Evolutionary conservation across 2,329 filamentous ascomycete species (phyloP).

Genomic region (Oidium heveae): DNA sequence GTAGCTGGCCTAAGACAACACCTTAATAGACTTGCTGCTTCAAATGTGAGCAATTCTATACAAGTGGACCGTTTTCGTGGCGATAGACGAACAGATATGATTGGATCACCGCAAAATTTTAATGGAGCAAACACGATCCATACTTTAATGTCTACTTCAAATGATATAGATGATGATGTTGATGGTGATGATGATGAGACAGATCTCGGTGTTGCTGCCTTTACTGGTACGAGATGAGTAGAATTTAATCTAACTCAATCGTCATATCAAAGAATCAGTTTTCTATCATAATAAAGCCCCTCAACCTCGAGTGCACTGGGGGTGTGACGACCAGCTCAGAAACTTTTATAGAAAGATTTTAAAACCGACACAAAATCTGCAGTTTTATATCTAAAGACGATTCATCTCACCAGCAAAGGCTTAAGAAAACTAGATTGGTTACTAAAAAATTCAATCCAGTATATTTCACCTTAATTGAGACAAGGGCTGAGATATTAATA

Average conservation of each 20-base stretch:
- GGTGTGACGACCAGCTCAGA: background rate
- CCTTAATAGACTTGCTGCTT: conserved; percentile 34
- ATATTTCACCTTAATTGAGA: background rate
- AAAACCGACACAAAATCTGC: background rate
- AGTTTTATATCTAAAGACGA: background rate
- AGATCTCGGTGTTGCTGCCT: conserved; percentile 4
- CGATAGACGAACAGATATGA: conserved; percentile 25
- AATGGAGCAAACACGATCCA: background rate
- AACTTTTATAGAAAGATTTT: background rate
- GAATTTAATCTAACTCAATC: background rate
- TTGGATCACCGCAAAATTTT: conserved; percentile 10
- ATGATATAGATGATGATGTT: conserved; percentile 6
- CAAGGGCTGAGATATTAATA: background rate
- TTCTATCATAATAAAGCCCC: no score
- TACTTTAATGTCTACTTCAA: background rate
- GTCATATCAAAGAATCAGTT: no score
- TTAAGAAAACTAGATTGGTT: no score
- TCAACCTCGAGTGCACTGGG: background rate
- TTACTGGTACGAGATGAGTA: background rate
- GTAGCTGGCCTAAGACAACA: conserved; percentile 55
- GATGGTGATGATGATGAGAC: conserved; percentile 9
- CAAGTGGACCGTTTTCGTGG: conserved; percentile 17
- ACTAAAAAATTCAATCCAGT: background rate
- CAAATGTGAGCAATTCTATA: background rate
- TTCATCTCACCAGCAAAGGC: no score